These are phyloP conservation scores for Thermochaetoides thermophila DNA, from an alignment of 495 filamentous ascomycete species.

Conservation along the genomic window DNA sequence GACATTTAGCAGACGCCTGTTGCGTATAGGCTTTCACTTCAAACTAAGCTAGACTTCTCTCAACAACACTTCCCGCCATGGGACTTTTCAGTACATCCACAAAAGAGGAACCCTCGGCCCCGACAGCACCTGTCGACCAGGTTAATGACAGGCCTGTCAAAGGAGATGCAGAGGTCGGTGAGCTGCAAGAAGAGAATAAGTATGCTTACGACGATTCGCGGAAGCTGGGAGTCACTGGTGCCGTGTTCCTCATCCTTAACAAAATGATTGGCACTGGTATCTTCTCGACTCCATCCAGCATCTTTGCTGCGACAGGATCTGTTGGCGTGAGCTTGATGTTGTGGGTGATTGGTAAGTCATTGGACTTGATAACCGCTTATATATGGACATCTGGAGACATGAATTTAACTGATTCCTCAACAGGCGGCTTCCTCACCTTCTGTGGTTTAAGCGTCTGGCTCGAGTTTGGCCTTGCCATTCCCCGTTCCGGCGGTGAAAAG, in stretches of 20 bases:
- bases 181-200: slow-evolving; percentile 20
- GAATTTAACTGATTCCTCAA: neutral
- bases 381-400: neutral
- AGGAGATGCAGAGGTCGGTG: slow-evolving; percentile 10
- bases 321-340: slow-evolving; percentile 24
- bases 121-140: slow-evolving; percentile 3
- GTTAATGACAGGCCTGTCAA: neutral
- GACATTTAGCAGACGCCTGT: neutral
- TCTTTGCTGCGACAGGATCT: slow-evolving; percentile 34
- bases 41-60: neutral
- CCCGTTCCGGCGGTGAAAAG: slow-evolving; percentile 38
- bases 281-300: slow-evolving; percentile 36
- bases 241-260: slow-evolving; percentile 39
- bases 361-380: too few species aligned
- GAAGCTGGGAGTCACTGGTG: slow-evolving; percentile 36
- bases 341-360: slow-evolving; percentile 22
- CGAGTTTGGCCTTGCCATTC: slow-evolving; percentile 38
- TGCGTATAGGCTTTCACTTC: neutral
- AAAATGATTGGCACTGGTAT: slow-evolving; percentile 44
- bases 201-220: slow-evolving; percentile 33
- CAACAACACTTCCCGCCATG: slow-evolving; percentile 6
- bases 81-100: slow-evolving; percentile 8
- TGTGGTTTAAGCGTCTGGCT: slow-evolving; percentile 17
- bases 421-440: slow-evolving; percentile 22
- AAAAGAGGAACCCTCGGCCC: slow-evolving; percentile 1